Base-by-base conservation (phyloP, 2,329 filamentous ascomycete species). In the Nemania abortiva region DNA sequence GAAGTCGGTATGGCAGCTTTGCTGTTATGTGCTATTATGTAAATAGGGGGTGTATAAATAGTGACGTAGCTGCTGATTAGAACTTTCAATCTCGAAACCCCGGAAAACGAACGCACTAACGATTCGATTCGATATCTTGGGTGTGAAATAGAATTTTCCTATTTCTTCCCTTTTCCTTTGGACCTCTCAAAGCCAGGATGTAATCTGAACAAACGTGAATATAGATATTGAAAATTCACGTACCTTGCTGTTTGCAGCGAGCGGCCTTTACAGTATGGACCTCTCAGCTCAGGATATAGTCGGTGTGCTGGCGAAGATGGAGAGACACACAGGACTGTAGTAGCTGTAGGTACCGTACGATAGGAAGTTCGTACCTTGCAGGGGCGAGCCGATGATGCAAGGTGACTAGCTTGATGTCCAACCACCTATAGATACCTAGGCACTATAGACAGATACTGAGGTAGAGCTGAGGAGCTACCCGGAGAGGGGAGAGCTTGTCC, bases 31-130 rank as follows among this genome's bases (percentile, higher is more conserved):
- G 37, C 13, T 42, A 42, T 34, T 34, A 34, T 34, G 37, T 10
- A 13, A 42, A 15, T 42, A 15, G 9, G 37, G 7, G 5, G 31
- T 47, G n/a, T 11, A 9, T 53, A 31, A 31, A 59, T 55, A 50
- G 57, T 69, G 67, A 69, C 67, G 67, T 69, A 63, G 7, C 6
- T 11, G 11, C 37, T 3, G 31, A 9, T 34, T 9, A 49, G 45
- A 49, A 49, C 20, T n/a, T 24, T 49, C 6, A 22, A n/a, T 6
- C n/a, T 11, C 6, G n/a, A n/a, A n/a, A 18, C n/a, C n/a, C 18
- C n/a, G n/a, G 42, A 47, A 3, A 47, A 20, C 37, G 31, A 20
- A 24, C 13, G 42, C 47, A 52, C 47, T 52, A 65, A 27, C 42
- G 11, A 47, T n/a, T 68, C 39, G 42, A 53, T 22, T 34, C 31